Evolutionary conservation across 2,329 filamentous ascomycete genomes (phyloP), one percentile per base, ranked within the genome.

Genomic region (Spiromastix sp.): DNA sequence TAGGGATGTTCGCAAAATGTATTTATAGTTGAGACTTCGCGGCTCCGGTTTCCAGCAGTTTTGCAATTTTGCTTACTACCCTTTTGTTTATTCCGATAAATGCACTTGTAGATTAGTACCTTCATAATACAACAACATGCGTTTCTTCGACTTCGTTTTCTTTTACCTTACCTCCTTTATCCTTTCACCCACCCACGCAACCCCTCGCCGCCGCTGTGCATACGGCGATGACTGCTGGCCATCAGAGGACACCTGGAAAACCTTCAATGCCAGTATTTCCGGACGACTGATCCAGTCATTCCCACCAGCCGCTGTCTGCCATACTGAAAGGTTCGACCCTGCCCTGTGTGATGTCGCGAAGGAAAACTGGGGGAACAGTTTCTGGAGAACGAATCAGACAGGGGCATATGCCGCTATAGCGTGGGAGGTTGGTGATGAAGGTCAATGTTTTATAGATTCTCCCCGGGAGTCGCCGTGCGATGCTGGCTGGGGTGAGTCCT

Each of bases 401-500:
- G 48, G 49, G 24, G 48, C 47, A 5, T 50, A 48, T 30, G 36
- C 41, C 3, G 51, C 48, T 3, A 52, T 54, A 11, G 37, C 48
- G n/a, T 55, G 50, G 50, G 51, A 55, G 31, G 36, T 52, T 6
- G 52, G 52, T 12, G 40, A 43, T 13, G 43, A 42, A 8, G 42
- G 34, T 4, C 48, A 53, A 37, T 55, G 51, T 32, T 54, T 52
- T 40, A 47, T 50, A 29, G 43, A 48, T 38, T 44, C 45, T 2
- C 36, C 47, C 12, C 24, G 18, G 15, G 39, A 36, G 17, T 47
- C 42, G 16, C 38, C 39, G 8, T 50, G 49, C 34, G 37, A 49
- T 21, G 45, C 45, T 25, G 48, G 48, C 6, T 34, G 43, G 24
- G 47, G 47, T 48, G 32, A 31, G 5, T 28, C 5, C 4, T n/a